Base-by-base conservation (phyloP, 306 rosid genomes). In the Styphnolobium japonicum region DNA sequence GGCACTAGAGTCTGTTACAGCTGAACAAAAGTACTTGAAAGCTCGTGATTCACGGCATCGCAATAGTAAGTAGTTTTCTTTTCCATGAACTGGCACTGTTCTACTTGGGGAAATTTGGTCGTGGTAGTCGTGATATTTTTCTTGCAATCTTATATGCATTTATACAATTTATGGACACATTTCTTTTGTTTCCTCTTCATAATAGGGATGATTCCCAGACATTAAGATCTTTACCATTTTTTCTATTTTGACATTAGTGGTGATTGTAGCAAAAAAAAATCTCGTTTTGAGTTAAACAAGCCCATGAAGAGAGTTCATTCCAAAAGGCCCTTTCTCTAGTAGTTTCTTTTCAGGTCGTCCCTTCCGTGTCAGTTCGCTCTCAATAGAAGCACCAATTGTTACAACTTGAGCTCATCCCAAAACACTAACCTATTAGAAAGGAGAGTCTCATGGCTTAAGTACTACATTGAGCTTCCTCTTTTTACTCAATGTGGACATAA, bases 1-100 rank as follows among this genome's bases (percentile, higher is more conserved):
- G 79, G 98, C 99, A 67, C 77, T 93, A 83, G 99, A 93, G 60
- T 91, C 99, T 7, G 98, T 96, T 81, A 91, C 96, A 33, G 86
- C 97, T 3, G 98, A 93, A 84, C 99, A 96, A 83, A 96, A 90
- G 82, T 96, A 90, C 86, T 86, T 96, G 87, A 91, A 72, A 87
- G 99, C 99, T 36, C 99, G 98, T 61, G 97, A 96, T 88, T 11
- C 88, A 62, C 91, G 99, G 27, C 99, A 96, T 65, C 97, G 99
- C n/a, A 98, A 63, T 71, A 96, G 99, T 96, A 88, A 85, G 99
- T 88, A 19, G 51, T 84, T 86, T 57, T 64, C 49, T 45, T 79
- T 63, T 42, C 23, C 60, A 34, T 53, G 61, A 56, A 15, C 34
- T 53, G 6, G 19, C 53, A 25, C 61, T 53, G 55, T 70, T 31